Evolutionary conservation across 768 basidiomycete genomes (phyloP).

Genomic region (Lyophyllum shimeji): DNA sequence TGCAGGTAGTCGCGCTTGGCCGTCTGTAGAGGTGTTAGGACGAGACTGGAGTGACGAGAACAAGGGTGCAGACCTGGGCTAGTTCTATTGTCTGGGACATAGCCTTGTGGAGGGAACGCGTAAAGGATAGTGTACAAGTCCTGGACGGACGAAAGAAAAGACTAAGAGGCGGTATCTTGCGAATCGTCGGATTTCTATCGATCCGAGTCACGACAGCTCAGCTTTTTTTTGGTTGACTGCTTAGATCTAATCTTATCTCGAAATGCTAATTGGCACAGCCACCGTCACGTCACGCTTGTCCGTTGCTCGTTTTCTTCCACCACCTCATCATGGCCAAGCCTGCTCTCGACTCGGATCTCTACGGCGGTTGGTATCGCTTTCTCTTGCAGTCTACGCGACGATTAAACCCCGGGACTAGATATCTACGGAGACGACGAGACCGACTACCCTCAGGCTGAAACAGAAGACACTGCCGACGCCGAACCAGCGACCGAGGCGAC

Average conservation of each 20-base stretch:
- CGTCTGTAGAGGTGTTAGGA: constrained; percentile 55
- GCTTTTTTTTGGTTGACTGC: constrained; percentile 12
- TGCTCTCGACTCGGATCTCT: constrained; percentile 33
- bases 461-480: constrained; percentile 29
- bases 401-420: constrained; percentile 30
- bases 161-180: constrained; percentile 16
- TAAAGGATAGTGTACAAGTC: constrained; percentile 34
- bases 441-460: constrained; percentile 29
- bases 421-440: constrained; percentile 55
- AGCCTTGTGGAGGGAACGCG: constrained; percentile 16
- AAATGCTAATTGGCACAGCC: constrained; percentile 9
- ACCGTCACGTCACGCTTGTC: constrained; percentile 5
- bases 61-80: constrained; percentile 44
- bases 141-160: constrained; percentile 27
- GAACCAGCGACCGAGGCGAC: constrained; percentile 23
- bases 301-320: background rate
- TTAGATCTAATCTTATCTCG: constrained; percentile 8
- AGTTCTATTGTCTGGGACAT: constrained; percentile 70
- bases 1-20: constrained; percentile 89
- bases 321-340: constrained; percentile 18
- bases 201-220: constrained; percentile 18
- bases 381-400: constrained; percentile 29
- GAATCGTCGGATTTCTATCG: constrained; percentile 19
- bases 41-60: background rate
- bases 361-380: constrained; percentile 27